A percentile compares a stretch with the other conserved stretches of the same genome.
Conservation (phyloP, 129 eudicot genomes). For the Helichrysum umbraculigerum region DNA sequence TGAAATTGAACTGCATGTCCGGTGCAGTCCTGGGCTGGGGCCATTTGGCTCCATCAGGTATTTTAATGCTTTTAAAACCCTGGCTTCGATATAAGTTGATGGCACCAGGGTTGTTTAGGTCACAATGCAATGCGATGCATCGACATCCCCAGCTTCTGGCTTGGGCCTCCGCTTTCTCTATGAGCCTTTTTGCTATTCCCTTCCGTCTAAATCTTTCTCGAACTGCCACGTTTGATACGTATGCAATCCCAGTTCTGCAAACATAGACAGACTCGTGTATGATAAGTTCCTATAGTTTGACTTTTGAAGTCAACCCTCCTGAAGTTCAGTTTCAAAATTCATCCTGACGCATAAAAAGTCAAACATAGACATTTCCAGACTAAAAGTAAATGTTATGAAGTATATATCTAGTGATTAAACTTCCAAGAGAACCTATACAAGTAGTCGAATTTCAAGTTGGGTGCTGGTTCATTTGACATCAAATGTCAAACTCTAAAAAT, state of each 20-base stretch:
- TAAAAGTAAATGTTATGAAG: not conserved
- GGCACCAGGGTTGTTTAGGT: conserved; percentile 69
- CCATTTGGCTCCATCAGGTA: conserved; percentile 87
- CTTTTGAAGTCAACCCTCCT: conserved; percentile 19
- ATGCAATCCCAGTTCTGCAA: conserved; percentile 83
- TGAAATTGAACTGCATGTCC: conserved; percentile 74
- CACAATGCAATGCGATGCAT: conserved; percentile 85
- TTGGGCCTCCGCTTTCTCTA: conserved; percentile 77
- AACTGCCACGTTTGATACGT: conserved; percentile 86
- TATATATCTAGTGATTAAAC: not conserved
- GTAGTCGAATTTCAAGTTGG: not conserved
- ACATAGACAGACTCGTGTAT: not conserved
- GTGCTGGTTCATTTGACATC: not conserved
- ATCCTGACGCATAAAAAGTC: not conserved
- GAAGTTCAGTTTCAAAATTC: conserved; percentile 19
- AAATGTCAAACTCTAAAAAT: not conserved
- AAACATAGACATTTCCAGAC: not conserved
- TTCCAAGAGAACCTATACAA: not conserved
- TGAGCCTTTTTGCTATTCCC: conserved; percentile 81
- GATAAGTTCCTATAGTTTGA: conserved; percentile 8
- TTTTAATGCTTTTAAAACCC: conserved; percentile 61
- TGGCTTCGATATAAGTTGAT: conserved; percentile 58
- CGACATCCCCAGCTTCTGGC: conserved; percentile 88
- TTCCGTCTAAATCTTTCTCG: conserved; percentile 69
- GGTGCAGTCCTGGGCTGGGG: conserved; percentile 81